Conservation (phyloP, 1,139 yeast species). For the Hyphopichia buzzinii region DNA sequence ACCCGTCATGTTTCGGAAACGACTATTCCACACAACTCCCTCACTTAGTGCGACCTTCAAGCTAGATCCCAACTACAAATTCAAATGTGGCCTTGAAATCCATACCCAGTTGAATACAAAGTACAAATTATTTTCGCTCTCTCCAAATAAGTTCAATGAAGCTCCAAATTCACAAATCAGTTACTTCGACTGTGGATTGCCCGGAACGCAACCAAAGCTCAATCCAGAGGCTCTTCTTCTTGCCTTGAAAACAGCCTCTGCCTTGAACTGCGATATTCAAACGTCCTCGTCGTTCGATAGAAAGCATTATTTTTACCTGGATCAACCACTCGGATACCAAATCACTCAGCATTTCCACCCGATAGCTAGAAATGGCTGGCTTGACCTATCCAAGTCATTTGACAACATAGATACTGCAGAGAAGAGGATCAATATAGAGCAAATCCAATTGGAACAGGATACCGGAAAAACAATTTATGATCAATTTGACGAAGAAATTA, state of each 20-base stretch:
- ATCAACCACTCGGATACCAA: constrained; percentile 95
- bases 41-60: not conserved
- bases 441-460: constrained; percentile 89
- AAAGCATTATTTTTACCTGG: constrained; percentile 94
- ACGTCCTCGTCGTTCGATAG: constrained; percentile 72
- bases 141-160: constrained; percentile 48
- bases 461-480: constrained; percentile 80
- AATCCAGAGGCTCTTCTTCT: constrained; percentile 72
- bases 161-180: constrained; percentile 71
- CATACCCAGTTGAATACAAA: constrained; percentile 83
- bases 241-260: constrained; percentile 73
- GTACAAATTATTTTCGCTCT: constrained; percentile 70
- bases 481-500: constrained; percentile 37
- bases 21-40: constrained; percentile 6
- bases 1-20: constrained; percentile 7
- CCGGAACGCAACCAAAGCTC: constrained; percentile 88
- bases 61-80: constrained; percentile 21
- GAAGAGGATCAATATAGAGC: constrained; percentile 55
- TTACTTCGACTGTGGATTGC: constrained; percentile 80
- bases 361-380: constrained; percentile 63
- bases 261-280: constrained; percentile 62
- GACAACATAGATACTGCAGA: constrained; percentile 52
- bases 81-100: constrained; percentile 89
- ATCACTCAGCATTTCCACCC: constrained; percentile 89
- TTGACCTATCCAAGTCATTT: constrained; percentile 45